Evolutionary conservation across 306 rosid species (phyloP).

Genomic region (Betula pendula): DNA sequence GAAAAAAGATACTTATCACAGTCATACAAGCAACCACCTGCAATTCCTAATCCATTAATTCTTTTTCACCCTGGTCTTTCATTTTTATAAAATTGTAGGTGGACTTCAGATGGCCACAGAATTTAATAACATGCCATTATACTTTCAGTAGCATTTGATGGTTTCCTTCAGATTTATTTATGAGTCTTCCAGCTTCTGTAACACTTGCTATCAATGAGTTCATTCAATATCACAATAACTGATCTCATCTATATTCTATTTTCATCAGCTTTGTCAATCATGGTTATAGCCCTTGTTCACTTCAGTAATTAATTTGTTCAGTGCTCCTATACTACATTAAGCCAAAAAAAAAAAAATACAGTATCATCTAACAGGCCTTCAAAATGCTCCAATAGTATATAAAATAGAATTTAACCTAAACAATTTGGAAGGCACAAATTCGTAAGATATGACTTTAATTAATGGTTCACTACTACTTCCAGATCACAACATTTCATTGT

Average conservation of each 20-base stretch:
- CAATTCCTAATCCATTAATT: too few species aligned
- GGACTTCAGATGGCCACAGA: background rate
- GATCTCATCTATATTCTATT: background rate
- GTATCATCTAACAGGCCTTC: background rate
- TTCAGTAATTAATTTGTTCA: background rate
- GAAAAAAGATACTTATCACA: too few species aligned
- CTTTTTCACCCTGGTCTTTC: too few species aligned
- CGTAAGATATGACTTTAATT: background rate
- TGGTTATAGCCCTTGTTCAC: background rate
- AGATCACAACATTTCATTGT: background rate
- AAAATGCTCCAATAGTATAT: background rate
- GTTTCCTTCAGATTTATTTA: too few species aligned
- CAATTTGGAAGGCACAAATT: background rate
- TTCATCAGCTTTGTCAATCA: background rate
- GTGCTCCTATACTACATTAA: background rate
- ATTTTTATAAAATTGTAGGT: too few species aligned
- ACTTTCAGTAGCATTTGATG: background rate
- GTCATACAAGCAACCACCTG: too few species aligned
- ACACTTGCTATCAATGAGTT: too few species aligned
- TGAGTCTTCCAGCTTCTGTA: too few species aligned
- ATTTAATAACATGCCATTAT: background rate
- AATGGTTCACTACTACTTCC: background rate
- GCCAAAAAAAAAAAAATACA: background rate
- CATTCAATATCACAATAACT: too few species aligned
- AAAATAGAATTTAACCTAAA: background rate